Evolutionary conservation across 2,329 filamentous ascomycete genomes (phyloP).

Genomic region (Fusarium sp.): DNA sequence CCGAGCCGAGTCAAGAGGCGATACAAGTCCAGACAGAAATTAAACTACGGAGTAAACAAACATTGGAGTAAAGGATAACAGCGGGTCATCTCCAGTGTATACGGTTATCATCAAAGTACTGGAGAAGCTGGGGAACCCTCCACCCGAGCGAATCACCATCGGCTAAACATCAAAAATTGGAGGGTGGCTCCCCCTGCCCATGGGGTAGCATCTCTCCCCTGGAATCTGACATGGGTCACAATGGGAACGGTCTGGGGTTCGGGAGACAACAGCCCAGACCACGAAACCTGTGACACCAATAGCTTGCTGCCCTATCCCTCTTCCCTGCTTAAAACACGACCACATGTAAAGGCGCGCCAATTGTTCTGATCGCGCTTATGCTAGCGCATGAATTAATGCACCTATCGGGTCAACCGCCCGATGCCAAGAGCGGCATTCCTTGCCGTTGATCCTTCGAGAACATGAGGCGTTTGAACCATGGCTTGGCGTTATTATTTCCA

Average conservation of each 20-base stretch:
- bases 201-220: not conserved
- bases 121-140: constrained; percentile 20
- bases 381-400: constrained; percentile 12
- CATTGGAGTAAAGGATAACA: not conserved
- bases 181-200: constrained; percentile 1
- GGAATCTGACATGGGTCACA: constrained; percentile 12
- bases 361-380: not conserved
- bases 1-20: no score
- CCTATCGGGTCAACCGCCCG: constrained; percentile 17
- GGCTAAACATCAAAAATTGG: constrained; percentile 23
- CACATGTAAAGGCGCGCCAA: constrained; percentile 14
- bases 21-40: no score
- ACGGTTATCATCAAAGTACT: constrained; percentile 9
- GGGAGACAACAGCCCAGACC: not conserved
- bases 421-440: constrained; percentile 9
- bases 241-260: not conserved
- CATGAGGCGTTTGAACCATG: not conserved
- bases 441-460: constrained; percentile 29
- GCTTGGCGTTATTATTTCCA: not conserved
- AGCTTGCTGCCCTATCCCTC: not conserved
- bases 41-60: no score
- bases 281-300: constrained; percentile 7
- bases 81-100: constrained; percentile 19
- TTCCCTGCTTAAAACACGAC: not conserved
- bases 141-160: constrained; percentile 14